Conservation (phyloP, 352 stramenopile species). For the Elongisporangium senticosum region DNA sequence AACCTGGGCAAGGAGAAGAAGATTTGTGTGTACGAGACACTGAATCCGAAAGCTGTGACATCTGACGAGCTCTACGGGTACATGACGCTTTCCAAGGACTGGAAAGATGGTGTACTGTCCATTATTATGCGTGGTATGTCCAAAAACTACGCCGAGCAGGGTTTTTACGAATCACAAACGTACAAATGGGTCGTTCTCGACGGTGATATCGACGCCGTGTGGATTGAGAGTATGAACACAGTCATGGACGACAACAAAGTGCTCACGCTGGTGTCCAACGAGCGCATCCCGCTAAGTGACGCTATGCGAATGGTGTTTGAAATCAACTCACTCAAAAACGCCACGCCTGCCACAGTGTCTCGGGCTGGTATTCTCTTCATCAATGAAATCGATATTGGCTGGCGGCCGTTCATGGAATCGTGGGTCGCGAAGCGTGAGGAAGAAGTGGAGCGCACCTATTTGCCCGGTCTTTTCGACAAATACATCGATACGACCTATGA, state of each 20-base stretch:
- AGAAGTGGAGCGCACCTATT: conserved; percentile 88
- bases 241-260: conserved; percentile 98
- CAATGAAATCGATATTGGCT: conserved; percentile 91
- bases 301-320: conserved; percentile 91
- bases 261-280: conserved; percentile 89
- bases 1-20: conserved; percentile 87
- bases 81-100: conserved; percentile 89
- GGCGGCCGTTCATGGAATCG: conserved; percentile 95
- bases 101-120: conserved; percentile 85
- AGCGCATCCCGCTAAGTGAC: conserved; percentile 75
- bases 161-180: conserved; percentile 93
- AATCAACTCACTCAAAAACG: conserved; percentile 88
- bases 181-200: conserved; percentile 90
- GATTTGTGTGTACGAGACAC: conserved; percentile 84
- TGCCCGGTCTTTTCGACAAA: conserved; percentile 94
- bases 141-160: conserved; percentile 86
- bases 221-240: conserved; percentile 94
- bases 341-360: conserved; percentile 80
- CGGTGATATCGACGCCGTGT: conserved; percentile 85
- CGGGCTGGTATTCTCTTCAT: conserved; percentile 87
- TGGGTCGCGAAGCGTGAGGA: conserved; percentile 91
- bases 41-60: conserved; percentile 86
- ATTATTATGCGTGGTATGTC: conserved; percentile 90
- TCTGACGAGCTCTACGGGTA: conserved; percentile 92
- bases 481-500: conserved; percentile 94